Base-by-base conservation (phyloP, 2,329 filamentous ascomycete species). In the Pseudogymnoascus sp. region DNA sequence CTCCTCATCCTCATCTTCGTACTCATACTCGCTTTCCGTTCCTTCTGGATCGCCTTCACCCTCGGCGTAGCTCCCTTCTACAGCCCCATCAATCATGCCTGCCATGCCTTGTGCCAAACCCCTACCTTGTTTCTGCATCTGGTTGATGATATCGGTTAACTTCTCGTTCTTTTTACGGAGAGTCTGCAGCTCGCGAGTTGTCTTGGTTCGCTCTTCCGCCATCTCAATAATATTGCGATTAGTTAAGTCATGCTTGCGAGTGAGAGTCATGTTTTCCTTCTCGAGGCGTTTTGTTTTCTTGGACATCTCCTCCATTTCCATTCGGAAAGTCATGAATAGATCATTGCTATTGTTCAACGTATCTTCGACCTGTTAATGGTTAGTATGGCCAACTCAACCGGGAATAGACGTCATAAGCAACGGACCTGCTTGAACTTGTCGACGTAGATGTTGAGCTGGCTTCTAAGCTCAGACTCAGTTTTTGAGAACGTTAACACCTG, bases 221-320 rank as follows among this genome's bases (percentile, higher is more conserved):
- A 97, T 96, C 72, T 94, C 90, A 64, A 97, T 85, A 72, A 99
- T 97, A 75, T 96, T 97, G 68, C 90, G 88, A 71, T 94, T 94
- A 26, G 92, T 95, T 58, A 91, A 86, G 69, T 97, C 92, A 74
- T 97, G 93, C 75, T 97, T 96, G 62, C 93, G 86, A 68, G 91
- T 96, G 60, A 96, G 83, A 16, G 85, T 88, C 69, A 94, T 88
- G 71, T 99, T 97, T 72, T 99, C 94, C 77, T 96, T 96, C 75
- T 99, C 94, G 61, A 99, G 80, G 26, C 92, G 88, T 76, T 97
- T 97, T 5, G 93, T 96, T 79, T 97, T 97, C 79, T 97, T 97
- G 0, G 92, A 96, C 92, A 97, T 97, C 72, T 97, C 94, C 77
- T 97, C 94, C 92, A 97, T 97, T 77, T 97, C 94, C 78, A 96